These are phyloP conservation scores for Fraxinus americana DNA, from an alignment of 257 asterid species.

Conservation along the genomic window DNA sequence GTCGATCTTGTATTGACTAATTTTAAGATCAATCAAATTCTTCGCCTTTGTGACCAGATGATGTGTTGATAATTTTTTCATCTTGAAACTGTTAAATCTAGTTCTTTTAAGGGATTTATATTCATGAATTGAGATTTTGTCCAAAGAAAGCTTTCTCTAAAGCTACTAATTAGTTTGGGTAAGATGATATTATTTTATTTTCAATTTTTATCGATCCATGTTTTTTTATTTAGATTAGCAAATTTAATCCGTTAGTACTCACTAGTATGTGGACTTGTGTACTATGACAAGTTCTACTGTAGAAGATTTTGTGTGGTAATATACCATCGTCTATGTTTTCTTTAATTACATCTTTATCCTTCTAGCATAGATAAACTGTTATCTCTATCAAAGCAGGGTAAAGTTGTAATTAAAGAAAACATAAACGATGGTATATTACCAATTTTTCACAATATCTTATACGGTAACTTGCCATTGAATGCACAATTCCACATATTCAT, in stretches of 20 bases:
- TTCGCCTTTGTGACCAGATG: conserved; percentile 46
- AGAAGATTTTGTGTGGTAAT: conserved; percentile 11
- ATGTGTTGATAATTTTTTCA: conserved; percentile 77
- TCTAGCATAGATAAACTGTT: conserved; percentile 29
- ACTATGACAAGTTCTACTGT: background rate
- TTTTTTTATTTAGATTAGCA: background rate
- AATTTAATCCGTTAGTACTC: background rate
- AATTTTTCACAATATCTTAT: conserved; percentile 9
- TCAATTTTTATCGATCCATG: background rate
- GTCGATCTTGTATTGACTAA: conserved; percentile 12
- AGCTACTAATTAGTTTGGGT: conserved; percentile 72
- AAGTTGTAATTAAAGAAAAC: background rate
- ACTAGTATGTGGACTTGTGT: background rate
- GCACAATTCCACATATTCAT: background rate
- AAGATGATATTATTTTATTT: background rate
- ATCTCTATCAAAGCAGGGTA: too few relatives aligned
- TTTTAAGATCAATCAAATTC: too few relatives aligned
- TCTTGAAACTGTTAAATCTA: conserved; percentile 45
- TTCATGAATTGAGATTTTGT: conserved; percentile 74
- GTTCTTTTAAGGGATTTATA: conserved; percentile 51
- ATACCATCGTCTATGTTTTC: background rate
- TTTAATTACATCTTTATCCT: too few relatives aligned
- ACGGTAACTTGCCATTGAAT: background rate
- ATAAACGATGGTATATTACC: background rate
- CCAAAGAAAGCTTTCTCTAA: conserved; percentile 57